Evolutionary conservation across 1,139 yeast species (phyloP), one percentile per base, ranked within the genome.

Genomic region (Debaryomyces psychrophilus): DNA sequence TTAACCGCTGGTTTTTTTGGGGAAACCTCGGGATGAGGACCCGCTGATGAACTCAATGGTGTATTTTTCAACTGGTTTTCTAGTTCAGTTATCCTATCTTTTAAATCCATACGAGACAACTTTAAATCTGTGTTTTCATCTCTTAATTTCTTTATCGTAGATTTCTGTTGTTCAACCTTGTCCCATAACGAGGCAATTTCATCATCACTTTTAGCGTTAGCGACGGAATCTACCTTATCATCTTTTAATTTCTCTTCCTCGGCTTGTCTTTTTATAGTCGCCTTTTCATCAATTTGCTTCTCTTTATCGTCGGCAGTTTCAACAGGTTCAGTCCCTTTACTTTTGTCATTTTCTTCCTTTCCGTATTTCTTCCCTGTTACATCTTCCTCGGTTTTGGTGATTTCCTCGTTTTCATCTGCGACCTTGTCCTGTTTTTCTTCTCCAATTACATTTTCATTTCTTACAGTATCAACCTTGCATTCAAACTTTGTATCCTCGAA

Each of bases 101-200:
- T 59, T 44, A 80, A 71, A 43, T 81, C 86, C 75, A 81, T 71
- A 50, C 73, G 73, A 11, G 55, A 52, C 28, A 74, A 63, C 50
- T 73, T 73, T 50, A 75, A 64, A 49, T 73, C 77, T 18, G 79
- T 73, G 52, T 72, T 73, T 53, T 73, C 78, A 50, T 73, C 75
- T 41, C 79, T 61, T 41, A 74, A 60, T 43, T 67, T 67, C 46
- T 60, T 61, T 40, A 75, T 74, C 31, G 76, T 73, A 36, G 55
- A 59, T 43, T 68, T 66, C 41, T 73, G 78, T 37, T 54, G 57
- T 25, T 60, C 58, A n/a, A 69, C 58, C 6, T 65, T 57, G 14
- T 53, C 47, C 40, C 59, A 52, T 31, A 71, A 54, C 29, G 58
- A 50, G 55, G 56, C 48, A 64, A 68, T 53, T 70, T 78, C 47